Evolutionary conservation across 2,329 filamentous ascomycete species (phyloP).

Genomic region (Epicoccum sorghinum): DNA sequence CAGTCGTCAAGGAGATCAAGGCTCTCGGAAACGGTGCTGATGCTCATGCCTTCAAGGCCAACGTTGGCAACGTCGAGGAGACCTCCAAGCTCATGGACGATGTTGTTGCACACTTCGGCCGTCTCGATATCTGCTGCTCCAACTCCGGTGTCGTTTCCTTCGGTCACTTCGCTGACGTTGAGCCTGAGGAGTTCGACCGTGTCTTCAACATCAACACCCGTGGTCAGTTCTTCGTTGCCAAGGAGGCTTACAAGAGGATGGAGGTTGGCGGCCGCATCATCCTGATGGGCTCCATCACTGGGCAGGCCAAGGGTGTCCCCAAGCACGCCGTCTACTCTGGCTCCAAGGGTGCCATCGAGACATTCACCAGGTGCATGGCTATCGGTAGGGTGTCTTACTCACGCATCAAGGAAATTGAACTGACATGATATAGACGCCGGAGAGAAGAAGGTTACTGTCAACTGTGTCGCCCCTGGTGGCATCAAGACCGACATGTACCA

Average conservation of each 20-base stretch:
- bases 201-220: constrained; percentile 68
- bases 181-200: constrained; percentile 62
- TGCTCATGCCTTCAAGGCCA: constrained; percentile 69
- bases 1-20: constrained; percentile 71
- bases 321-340: constrained; percentile 62
- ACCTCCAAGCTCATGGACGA: constrained; percentile 68
- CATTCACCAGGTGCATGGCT: constrained; percentile 61
- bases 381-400: constrained; percentile 44
- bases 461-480: constrained; percentile 65
- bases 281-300: constrained; percentile 62
- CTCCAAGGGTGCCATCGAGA: constrained; percentile 61
- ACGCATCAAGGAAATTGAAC: background rate
- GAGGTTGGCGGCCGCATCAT: constrained; percentile 59
- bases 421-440: constrained; percentile 50
- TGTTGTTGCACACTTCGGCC: constrained; percentile 67
- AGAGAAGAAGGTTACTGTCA: constrained; percentile 63
- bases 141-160: constrained; percentile 67
- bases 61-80: constrained; percentile 68
- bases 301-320: constrained; percentile 62
- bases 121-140: constrained; percentile 72
- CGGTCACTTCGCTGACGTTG: constrained; percentile 60
- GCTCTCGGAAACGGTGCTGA: constrained; percentile 64
- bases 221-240: constrained; percentile 68
- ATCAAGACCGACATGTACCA: constrained; percentile 67
- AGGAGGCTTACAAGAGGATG: constrained; percentile 61